Evolutionary conservation across 345 rosid species (phyloP).

Genomic region (Salix caprea): DNA sequence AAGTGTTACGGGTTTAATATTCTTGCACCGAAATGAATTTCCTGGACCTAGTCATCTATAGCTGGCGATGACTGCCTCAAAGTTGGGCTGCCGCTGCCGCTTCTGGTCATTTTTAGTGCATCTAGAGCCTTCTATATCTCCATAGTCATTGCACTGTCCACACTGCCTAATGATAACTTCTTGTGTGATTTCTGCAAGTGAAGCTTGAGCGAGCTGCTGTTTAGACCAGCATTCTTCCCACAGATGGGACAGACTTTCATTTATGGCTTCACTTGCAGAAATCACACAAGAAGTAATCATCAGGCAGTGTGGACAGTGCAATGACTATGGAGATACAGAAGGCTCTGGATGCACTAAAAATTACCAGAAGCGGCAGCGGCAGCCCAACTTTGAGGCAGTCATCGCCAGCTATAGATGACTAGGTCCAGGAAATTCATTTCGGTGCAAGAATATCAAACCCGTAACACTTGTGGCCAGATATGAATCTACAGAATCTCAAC

Average conservation of each 20-base stretch:
- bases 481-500: background rate
- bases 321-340: slow-evolving; percentile 98
- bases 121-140: slow-evolving; percentile 90
- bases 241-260: slow-evolving; percentile 93
- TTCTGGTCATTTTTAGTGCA: slow-evolving; percentile 66
- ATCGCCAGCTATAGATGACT: slow-evolving; percentile 39
- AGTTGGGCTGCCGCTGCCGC: slow-evolving; percentile 63
- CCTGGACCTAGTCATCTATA: slow-evolving; percentile 28
- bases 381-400: slow-evolving; percentile 54
- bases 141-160: slow-evolving; percentile 97
- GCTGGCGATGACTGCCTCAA: slow-evolving; percentile 43
- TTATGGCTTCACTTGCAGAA: slow-evolving; percentile 83
- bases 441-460: background rate
- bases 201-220: slow-evolving; percentile 90
- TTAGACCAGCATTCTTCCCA: slow-evolving; percentile 89
- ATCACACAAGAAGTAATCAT: slow-evolving; percentile 74
- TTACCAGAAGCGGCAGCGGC: slow-evolving; percentile 61
- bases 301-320: slow-evolving; percentile 98
- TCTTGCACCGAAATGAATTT: background rate
- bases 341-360: slow-evolving; percentile 72
- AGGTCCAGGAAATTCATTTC: background rate
- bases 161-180: slow-evolving; percentile 87
- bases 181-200: slow-evolving; percentile 88
- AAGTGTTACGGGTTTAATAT: background rate
- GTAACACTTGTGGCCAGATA: background rate